A percentile compares a stretch with the other conserved stretches of the same genome.
Conservation (phyloP, 83 land plant genomes). For the Larix sibirica region DNA sequence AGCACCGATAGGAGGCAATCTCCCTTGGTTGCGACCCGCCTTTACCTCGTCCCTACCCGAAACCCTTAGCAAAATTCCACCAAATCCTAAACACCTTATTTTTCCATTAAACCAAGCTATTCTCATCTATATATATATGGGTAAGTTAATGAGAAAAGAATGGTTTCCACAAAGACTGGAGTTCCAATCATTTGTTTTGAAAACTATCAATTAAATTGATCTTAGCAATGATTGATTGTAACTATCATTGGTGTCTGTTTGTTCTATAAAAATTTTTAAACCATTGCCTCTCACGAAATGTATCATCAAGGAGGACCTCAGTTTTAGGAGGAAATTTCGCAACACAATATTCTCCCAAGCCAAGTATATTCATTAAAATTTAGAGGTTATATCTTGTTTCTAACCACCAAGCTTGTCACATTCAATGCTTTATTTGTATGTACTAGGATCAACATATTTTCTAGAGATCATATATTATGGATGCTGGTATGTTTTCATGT, state of each 20-base stretch:
- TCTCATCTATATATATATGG: too few relatives aligned
- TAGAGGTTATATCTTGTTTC: background rate
- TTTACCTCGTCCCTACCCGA: too few relatives aligned
- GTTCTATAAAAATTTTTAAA: background rate
- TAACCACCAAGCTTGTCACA: background rate
- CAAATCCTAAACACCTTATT: too few relatives aligned
- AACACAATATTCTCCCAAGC: conserved; percentile 63
- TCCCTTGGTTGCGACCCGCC: too few relatives aligned
- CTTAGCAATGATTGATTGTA: background rate
- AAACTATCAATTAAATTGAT: background rate
- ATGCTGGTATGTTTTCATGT: background rate
- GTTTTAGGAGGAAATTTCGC: conserved; percentile 81
- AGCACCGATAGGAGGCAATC: too few relatives aligned
- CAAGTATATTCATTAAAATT: conserved; percentile 39
- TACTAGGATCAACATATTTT: background rate
- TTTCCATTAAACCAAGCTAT: too few relatives aligned
- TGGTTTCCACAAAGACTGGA: too few relatives aligned
- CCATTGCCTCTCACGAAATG: conserved; percentile 56
- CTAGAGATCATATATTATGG: background rate
- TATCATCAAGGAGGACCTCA: conserved; percentile 89
- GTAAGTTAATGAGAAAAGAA: too few relatives aligned
- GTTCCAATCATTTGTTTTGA: background rate
- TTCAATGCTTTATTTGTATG: background rate
- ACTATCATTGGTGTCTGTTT: background rate
- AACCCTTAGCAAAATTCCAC: too few relatives aligned